Evolutionary conservation across 1,284 basidiomycete species (phyloP).

Genomic region (Apiotrichum gracile): DNA sequence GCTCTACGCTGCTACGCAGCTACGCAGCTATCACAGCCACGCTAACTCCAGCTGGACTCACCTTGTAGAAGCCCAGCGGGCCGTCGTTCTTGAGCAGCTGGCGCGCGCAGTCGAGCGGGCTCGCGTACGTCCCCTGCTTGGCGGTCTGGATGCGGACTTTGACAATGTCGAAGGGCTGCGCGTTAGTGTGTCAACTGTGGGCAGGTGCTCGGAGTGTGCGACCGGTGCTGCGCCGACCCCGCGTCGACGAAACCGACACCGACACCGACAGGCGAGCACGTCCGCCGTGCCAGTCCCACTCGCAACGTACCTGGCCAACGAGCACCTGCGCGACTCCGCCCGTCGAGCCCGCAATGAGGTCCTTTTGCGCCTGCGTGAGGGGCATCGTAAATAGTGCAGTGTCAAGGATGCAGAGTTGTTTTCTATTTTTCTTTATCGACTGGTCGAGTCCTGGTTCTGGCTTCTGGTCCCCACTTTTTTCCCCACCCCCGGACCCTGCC

Average conservation of each 20-base stretch:
- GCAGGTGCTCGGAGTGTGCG: neutral
- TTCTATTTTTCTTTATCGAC: too few relatives aligned
- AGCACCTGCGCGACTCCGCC: conserved; percentile 87
- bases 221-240: too few relatives aligned
- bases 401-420: neutral
- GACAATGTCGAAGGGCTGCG: conserved; percentile 82
- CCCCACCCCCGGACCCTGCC: too few relatives aligned
- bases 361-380: conserved; percentile 55
- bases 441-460: too few relatives aligned
- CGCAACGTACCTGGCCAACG: conserved; percentile 62
- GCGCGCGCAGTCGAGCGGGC: conserved; percentile 81
- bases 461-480: too few relatives aligned
- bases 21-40: neutral
- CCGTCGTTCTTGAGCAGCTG: conserved; percentile 87
- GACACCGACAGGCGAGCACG: neutral
- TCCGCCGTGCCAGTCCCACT: neutral
- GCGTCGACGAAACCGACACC: too few relatives aligned
- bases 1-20: neutral
- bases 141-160: conserved; percentile 94
- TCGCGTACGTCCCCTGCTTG: conserved; percentile 78
- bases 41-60: conserved; percentile 32
- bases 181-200: neutral
- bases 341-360: conserved; percentile 74
- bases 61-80: conserved; percentile 93
- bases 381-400: conserved; percentile 8